phyloP scores from a whole-genome alignment of 306 rosid genomes.

The Sicyos baderoa region DNA sequence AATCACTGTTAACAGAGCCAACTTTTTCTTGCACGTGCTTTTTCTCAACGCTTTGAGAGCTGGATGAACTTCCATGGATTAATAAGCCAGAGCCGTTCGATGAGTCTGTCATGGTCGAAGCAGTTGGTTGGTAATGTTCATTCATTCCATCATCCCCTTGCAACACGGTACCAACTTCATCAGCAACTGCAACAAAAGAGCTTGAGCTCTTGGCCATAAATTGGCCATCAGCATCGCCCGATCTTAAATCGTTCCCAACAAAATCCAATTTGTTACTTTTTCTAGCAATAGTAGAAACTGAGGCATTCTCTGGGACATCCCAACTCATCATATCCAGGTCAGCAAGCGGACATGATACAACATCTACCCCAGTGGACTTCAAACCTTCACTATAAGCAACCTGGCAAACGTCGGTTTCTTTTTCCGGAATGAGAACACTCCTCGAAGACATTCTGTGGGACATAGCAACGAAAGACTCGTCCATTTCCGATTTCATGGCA shows the following conservation, averaged over 20 bases:
- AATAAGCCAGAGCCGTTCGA: conserved; percentile 39
- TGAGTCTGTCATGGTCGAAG: conserved; percentile 60
- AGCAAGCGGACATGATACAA: conserved; percentile 26
- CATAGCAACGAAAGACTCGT: conserved; percentile 25
- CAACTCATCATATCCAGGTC: conserved; percentile 23
- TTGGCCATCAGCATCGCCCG: conserved; percentile 27
- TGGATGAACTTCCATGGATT: conserved; percentile 46
- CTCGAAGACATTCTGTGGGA: conserved; percentile 21
- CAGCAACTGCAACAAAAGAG: conserved; percentile 32
- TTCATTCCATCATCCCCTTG: conserved; percentile 19
- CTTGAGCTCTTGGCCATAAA: conserved; percentile 34
- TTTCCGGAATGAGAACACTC: conserved; percentile 14
- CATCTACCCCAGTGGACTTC: conserved; percentile 30
- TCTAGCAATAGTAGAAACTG: conserved; percentile 26
- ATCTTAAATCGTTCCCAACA: conserved; percentile 22
- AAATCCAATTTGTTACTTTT: conserved; percentile 20
- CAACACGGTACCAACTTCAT: conserved; percentile 32
- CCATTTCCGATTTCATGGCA: conserved; percentile 40
- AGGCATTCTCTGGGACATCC: conserved; percentile 26
- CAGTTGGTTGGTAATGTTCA: conserved; percentile 39
- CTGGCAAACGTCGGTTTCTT: conserved; percentile 27
- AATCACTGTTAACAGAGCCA: conserved; percentile 30
- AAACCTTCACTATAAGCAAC: conserved; percentile 35
- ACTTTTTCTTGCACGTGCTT: conserved; percentile 34
- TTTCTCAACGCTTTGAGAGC: conserved; percentile 44